phyloP scores from a whole-genome alignment of 768 basidiomycete species.

The Amanita exitialis region DNA sequence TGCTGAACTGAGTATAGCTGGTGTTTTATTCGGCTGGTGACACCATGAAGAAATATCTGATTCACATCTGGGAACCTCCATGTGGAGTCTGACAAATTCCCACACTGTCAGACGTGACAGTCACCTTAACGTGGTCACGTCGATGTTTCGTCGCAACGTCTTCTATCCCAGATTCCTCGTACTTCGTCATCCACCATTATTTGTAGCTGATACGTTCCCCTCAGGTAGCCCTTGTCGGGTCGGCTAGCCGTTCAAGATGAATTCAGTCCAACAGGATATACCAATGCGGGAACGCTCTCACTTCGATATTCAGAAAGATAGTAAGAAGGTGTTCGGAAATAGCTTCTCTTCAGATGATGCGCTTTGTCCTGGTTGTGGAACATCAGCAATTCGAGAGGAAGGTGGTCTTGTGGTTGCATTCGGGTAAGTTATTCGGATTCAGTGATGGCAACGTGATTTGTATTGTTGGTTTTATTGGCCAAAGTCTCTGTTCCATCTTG shows the following conservation, averaged over 20 bases:
- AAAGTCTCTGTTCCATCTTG: not conserved
- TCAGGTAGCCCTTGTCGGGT: not conserved
- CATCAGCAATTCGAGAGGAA: conserved; percentile 68
- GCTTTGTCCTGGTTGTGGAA: conserved; percentile 75
- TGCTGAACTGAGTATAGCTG: too few relatives aligned
- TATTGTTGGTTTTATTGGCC: not conserved
- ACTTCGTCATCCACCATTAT: not conserved
- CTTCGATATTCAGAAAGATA: conserved; percentile 18
- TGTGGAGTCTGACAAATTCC: not conserved
- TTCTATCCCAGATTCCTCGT: not conserved
- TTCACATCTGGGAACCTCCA: too few relatives aligned
- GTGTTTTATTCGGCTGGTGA: too few relatives aligned
- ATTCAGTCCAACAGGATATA: conserved; percentile 1
- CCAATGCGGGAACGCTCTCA: conserved; percentile 21
- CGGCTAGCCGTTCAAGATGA: not conserved
- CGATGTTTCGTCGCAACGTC: not conserved
- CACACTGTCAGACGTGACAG: not conserved
- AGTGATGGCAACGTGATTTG: not conserved
- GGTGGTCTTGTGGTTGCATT: conserved; percentile 92
- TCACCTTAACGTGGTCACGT: conserved; percentile 9
- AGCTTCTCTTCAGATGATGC: conserved; percentile 35
- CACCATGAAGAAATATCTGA: too few relatives aligned
- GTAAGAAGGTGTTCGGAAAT: conserved; percentile 7
- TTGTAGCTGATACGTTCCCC: not conserved
- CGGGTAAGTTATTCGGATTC: conserved; percentile 50